Percentiles rank a stretch among this genome's conserved stretches.
These are phyloP conservation scores for Iris macrosiphon DNA, from an alignment of 106 monocot species.

Conservation along the genomic window DNA sequence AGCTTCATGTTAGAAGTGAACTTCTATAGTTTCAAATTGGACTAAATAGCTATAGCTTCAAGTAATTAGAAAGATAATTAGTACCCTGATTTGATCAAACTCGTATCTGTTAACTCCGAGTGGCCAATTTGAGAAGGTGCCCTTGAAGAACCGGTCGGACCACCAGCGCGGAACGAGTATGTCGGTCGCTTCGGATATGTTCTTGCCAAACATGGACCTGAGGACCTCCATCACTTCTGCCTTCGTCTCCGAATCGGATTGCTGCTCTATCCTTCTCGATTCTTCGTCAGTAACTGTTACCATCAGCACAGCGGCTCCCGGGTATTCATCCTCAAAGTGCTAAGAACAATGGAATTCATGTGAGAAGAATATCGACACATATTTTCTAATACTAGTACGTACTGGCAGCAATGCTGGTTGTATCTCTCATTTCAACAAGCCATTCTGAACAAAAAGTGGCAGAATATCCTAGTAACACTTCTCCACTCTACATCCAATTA, in stretches of 20 bases:
- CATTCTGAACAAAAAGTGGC: no score
- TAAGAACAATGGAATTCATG: no score
- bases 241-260: conserved; percentile 44
- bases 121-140: conserved; percentile 86
- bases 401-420: no score
- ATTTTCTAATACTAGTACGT: no score
- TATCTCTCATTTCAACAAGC: no score
- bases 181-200: conserved; percentile 54
- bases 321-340: conserved; percentile 62
- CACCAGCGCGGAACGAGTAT: conserved; percentile 89
- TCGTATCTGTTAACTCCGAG: conserved; percentile 73
- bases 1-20: no score
- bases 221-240: conserved; percentile 65
- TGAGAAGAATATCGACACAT: no score
- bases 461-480: no score
- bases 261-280: conserved; percentile 78
- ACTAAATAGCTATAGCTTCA: no score
- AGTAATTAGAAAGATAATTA: no score
- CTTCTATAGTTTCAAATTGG: no score
- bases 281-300: conserved; percentile 82
- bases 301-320: conserved; percentile 55
- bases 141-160: conserved; percentile 64
- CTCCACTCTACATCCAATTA: no score
- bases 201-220: conserved; percentile 49
- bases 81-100: conserved; percentile 78